phyloP scores from a whole-genome alignment of 1,284 basidiomycete species.

The Singerocomus inundabilis region DNA sequence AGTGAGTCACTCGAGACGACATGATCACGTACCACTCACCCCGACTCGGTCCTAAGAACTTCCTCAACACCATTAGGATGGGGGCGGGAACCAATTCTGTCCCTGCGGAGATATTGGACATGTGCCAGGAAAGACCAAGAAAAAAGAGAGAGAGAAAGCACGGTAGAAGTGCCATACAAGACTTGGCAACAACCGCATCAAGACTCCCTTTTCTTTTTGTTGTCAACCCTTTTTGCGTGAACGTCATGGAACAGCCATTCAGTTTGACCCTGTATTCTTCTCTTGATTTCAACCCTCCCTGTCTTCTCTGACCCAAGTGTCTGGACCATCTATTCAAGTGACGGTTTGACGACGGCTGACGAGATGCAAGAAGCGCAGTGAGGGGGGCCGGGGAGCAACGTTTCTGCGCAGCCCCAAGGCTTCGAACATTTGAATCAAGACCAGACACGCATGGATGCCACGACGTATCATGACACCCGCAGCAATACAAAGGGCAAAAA shows the following conservation, averaged over 20 bases:
- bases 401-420: no score
- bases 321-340: no score
- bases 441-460: no score
- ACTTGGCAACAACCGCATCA: not conserved
- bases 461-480: no score
- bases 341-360: no score
- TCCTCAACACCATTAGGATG: not conserved
- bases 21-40: constrained; percentile 11
- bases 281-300: no score
- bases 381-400: no score
- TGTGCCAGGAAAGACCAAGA: not conserved
- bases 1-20: not conserved
- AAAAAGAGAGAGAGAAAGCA: not conserved
- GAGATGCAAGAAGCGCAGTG: no score
- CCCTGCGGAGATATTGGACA: constrained; percentile 10
- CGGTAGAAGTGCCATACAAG: not conserved
- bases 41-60: not conserved
- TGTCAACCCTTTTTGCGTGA: not conserved
- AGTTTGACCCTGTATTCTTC: not conserved
- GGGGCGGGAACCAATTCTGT: not conserved
- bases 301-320: no score
- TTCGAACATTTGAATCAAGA: no score
- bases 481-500: no score
- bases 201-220: not conserved
- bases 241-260: not conserved